phyloP scores from a whole-genome alignment of 2,329 filamentous ascomycete species.

The Alternaria hordeiaustralica region DNA sequence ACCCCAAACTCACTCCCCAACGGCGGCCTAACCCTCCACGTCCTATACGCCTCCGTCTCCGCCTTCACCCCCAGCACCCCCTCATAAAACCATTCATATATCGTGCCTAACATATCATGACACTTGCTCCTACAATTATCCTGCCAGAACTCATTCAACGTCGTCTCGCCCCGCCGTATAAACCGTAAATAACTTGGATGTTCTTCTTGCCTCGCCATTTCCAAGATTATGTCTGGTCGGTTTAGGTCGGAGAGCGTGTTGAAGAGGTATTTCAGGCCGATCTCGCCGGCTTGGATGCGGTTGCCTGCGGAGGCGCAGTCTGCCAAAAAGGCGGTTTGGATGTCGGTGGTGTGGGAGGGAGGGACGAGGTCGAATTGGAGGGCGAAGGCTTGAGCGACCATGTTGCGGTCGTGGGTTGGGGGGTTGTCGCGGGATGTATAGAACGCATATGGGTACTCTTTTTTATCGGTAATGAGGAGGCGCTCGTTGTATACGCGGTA shows the following conservation, averaged over 20 bases:
- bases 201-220: slow-evolving; percentile 56
- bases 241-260: slow-evolving; percentile 52
- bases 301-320: slow-evolving; percentile 30
- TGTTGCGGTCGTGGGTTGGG: slow-evolving; percentile 43
- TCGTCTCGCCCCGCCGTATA: slow-evolving; percentile 54
- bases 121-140: slow-evolving; percentile 54
- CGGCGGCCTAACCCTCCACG: slow-evolving; percentile 51
- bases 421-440: slow-evolving; percentile 50
- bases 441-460: slow-evolving; percentile 43
- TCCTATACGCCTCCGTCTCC: slow-evolving; percentile 49
- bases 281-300: slow-evolving; percentile 51
- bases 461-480: slow-evolving; percentile 30
- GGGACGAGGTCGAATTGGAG: slow-evolving; percentile 47
- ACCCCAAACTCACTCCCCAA: slow-evolving; percentile 50
- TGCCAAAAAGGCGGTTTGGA: slow-evolving; percentile 39
- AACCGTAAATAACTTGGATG: slow-evolving; percentile 59
- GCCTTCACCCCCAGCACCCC: slow-evolving; percentile 50
- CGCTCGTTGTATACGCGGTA: slow-evolving; percentile 26
- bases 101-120: slow-evolving; percentile 58
- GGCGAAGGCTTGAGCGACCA: slow-evolving; percentile 50
- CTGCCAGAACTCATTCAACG: slow-evolving; percentile 54
- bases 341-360: slow-evolving; percentile 24
- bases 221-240: slow-evolving; percentile 47
- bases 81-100: slow-evolving; percentile 58
- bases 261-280: slow-evolving; percentile 53